Evolutionary conservation across 805 yeast genomes (phyloP), one percentile per base, ranked within the genome.

Genomic region (Saccharomycopsis fibuligera): DNA sequence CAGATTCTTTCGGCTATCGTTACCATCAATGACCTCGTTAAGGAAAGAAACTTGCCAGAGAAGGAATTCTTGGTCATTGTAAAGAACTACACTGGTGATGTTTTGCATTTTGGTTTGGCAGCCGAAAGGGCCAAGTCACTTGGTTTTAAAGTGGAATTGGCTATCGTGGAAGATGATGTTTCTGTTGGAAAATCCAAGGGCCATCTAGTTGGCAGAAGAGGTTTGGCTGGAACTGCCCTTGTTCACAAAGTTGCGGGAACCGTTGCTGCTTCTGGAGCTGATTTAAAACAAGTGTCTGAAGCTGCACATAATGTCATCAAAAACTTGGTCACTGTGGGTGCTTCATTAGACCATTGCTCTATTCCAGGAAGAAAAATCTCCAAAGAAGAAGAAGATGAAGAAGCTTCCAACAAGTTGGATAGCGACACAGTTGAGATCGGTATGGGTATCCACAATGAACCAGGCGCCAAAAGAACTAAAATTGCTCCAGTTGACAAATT

Each of bases 381-480:
- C 16, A 76, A 86, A 58, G 75, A 73, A 48, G 73, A 72, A 47
- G 83, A 76, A 58, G 47, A 33, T 3, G 45, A 49, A 17, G 45
- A 41, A 23, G 10, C 21, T 5, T 17, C 16, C 2, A 68, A 72
- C 29, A 62, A 66, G 48, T 73, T 87, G 53, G 73, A 67, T 24
- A 73, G 65, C 3, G 69, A 79, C 50, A 87, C 86, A 64, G 83
- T 85, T 61, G 98, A 90, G 64, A 73, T 90, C 50, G 98, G 98
- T 24, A 83, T 90, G 81, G 98, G 98, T 40, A 90, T 90, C 53
- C 98, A 90, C 66, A 90, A 90, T 60, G 98, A 90, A 63, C 93
- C 96, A 0, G 97, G 97, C 53, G 81, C 81, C 50, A 71, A 75
- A 59, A 59, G 65, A 14, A 55, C 72, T 22, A 67, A 67, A 16